Percentiles rank a stretch among this genome's conserved stretches.
phyloP scores from a whole-genome alignment of 371 early-diverging fungal species.

The Mortierella sp. region DNA sequence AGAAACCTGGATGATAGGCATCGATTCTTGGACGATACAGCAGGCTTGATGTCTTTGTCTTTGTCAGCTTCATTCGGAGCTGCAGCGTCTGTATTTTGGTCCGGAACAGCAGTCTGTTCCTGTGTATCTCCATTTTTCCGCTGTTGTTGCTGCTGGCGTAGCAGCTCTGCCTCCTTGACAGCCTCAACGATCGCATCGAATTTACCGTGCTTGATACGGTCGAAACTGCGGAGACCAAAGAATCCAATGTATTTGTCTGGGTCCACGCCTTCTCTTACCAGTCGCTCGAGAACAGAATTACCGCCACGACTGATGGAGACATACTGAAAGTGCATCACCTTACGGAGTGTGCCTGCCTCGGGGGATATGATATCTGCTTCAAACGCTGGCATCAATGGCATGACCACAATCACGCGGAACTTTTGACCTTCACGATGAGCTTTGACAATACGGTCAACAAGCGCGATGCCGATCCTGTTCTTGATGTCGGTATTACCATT shows the following conservation, averaged over 20 bases:
- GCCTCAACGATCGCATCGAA: slow-evolving; percentile 46
- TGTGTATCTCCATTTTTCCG: slow-evolving; percentile 15
- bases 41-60: not conserved
- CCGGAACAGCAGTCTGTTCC: not conserved
- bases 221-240: slow-evolving; percentile 81
- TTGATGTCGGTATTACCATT: slow-evolving; percentile 73
- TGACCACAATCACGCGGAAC: slow-evolving; percentile 88
- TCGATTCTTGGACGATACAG: slow-evolving; percentile 10
- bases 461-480: slow-evolving; percentile 80
- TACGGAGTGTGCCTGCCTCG: slow-evolving; percentile 80
- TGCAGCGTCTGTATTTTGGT: not conserved
- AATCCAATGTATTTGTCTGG: slow-evolving; percentile 81
- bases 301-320: slow-evolving; percentile 84
- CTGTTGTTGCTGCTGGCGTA: not conserved
- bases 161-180: slow-evolving; percentile 28
- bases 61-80: not conserved
- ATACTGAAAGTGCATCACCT: slow-evolving; percentile 89
- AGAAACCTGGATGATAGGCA: slow-evolving; percentile 36
- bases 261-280: slow-evolving; percentile 74
- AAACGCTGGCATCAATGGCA: slow-evolving; percentile 95
- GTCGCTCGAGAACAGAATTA: slow-evolving; percentile 72
- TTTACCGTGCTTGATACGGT: slow-evolving; percentile 59
- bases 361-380: slow-evolving; percentile 82
- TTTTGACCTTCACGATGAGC: slow-evolving; percentile 77
- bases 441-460: slow-evolving; percentile 82